phyloP scores from a whole-genome alignment of 768 basidiomycete genomes.

The Mycena belliarum region DNA sequence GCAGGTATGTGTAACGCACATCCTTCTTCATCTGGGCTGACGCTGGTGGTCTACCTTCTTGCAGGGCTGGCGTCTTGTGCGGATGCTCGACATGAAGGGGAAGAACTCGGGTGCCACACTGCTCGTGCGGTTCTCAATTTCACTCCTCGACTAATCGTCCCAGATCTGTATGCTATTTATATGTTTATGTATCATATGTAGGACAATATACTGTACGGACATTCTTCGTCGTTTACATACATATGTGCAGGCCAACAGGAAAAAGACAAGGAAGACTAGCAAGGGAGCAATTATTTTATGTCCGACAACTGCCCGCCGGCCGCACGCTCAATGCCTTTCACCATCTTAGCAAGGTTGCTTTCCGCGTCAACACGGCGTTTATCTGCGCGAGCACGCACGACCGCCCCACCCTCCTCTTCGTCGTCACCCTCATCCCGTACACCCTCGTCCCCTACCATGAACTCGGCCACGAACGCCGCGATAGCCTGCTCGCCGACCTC shows the following conservation, averaged over 20 bases:
- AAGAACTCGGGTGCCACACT: conserved; percentile 46
- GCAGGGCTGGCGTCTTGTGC: conserved; percentile 48
- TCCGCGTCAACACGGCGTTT: conserved; percentile 30
- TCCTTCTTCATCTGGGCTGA: not conserved
- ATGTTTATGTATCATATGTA: not conserved
- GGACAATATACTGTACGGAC: conserved; percentile 5
- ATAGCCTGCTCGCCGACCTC: conserved; percentile 83
- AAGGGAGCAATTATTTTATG: conserved; percentile 27
- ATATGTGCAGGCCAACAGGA: conserved; percentile 26
- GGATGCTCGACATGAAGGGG: conserved; percentile 52
- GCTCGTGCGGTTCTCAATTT: conserved; percentile 26
- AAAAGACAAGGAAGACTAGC: conserved; percentile 13
- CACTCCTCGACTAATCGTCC: not conserved
- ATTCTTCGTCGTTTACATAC: no score
- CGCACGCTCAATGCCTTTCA: conserved; percentile 60
- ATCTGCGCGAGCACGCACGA: conserved; percentile 19
- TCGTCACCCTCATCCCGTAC: conserved; percentile 39
- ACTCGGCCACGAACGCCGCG: conserved; percentile 75
- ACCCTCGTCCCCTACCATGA: conserved; percentile 63
- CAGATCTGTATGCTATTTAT: no score
- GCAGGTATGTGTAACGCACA: conserved; percentile 3
- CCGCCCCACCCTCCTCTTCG: conserved; percentile 27
- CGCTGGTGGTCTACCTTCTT: not conserved
- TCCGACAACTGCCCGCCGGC: conserved; percentile 59
- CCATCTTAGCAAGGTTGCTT: conserved; percentile 46